Percentiles rank a stretch among this genome's conserved stretches.
Evolutionary conservation across 2,329 filamentous ascomycete species (phyloP).

Genomic region (Diatrype stigma): DNA sequence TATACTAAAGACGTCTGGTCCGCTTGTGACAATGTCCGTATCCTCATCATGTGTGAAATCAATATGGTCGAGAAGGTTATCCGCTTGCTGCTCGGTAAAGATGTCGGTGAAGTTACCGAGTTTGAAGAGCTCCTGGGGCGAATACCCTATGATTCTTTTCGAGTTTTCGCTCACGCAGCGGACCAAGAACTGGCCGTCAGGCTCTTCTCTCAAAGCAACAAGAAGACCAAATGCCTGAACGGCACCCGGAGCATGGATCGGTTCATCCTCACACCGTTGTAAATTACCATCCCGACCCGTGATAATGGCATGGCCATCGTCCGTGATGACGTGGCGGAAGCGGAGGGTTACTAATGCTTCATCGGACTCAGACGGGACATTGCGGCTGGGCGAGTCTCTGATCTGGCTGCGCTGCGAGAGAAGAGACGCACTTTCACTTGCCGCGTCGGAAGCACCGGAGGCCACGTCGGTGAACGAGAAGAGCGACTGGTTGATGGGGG

Average conservation of each 20-base stretch:
- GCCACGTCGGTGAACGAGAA: slow-evolving; percentile 15
- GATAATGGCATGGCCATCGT: slow-evolving; percentile 76
- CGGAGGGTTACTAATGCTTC: slow-evolving; percentile 62
- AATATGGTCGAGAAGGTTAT: slow-evolving; percentile 79
- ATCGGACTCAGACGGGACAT: slow-evolving; percentile 12
- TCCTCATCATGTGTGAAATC: slow-evolving; percentile 85
- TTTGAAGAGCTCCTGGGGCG: slow-evolving; percentile 70
- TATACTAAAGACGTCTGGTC: slow-evolving; percentile 81
- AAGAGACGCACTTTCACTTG: slow-evolving; percentile 9
- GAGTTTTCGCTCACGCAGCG: slow-evolving; percentile 81
- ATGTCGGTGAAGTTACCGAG: slow-evolving; percentile 78
- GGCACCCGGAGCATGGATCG: slow-evolving; percentile 81
- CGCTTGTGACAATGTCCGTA: slow-evolving; percentile 68
- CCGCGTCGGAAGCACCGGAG: slow-evolving; percentile 20
- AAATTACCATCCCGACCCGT: slow-evolving; percentile 71
- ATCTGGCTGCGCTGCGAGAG: slow-evolving; percentile 3
- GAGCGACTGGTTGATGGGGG: slow-evolving; percentile 11
- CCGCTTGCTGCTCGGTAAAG: slow-evolving; percentile 75
- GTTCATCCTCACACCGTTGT: slow-evolving; percentile 84
- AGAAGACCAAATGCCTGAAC: slow-evolving; percentile 77
- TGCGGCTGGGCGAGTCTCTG: slow-evolving; percentile 7
- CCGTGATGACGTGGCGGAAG: slow-evolving; percentile 73
- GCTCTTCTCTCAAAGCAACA: slow-evolving; percentile 67
- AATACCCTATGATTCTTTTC: slow-evolving; percentile 68
- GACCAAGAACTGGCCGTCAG: slow-evolving; percentile 63